These are phyloP conservation scores for Cladosporium colombiae DNA, from an alignment of 2,329 filamentous ascomycete species.

Conservation along the genomic window DNA sequence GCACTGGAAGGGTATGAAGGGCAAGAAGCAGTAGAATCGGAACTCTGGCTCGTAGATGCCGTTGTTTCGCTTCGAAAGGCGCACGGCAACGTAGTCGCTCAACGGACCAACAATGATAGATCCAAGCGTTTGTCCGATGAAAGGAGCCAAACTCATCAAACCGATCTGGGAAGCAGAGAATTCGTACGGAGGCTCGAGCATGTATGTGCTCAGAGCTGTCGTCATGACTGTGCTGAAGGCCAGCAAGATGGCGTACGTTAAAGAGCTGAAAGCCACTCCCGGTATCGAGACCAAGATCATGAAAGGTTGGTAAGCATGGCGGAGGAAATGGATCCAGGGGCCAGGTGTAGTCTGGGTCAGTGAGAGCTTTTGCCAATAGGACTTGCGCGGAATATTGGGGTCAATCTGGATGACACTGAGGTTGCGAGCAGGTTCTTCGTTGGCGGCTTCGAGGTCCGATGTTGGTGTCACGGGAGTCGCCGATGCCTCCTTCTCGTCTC, in stretches of 20 bases:
- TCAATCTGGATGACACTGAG: conserved; percentile 32
- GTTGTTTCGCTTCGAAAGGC: conserved; percentile 35
- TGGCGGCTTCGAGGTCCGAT: conserved; percentile 21
- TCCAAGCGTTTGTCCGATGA: conserved; percentile 51
- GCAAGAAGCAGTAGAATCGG: conserved; percentile 39
- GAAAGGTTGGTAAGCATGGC: conserved; percentile 42
- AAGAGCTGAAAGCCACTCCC: conserved; percentile 41
- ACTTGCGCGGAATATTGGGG: conserved; percentile 41
- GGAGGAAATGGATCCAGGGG: conserved; percentile 34
- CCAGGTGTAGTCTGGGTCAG: conserved; percentile 37
- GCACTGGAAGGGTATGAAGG: conserved; percentile 35
- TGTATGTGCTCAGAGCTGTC: conserved; percentile 39
- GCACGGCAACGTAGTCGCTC: conserved; percentile 46
- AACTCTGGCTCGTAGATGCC: conserved; percentile 41
- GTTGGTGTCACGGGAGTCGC: conserved; percentile 11
- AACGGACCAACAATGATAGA: conserved; percentile 49
- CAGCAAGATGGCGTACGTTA: conserved; percentile 42
- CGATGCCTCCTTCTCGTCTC: conserved; percentile 18
- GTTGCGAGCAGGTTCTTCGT: conserved; percentile 21
- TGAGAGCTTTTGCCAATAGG: conserved; percentile 47
- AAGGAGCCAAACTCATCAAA: conserved; percentile 54
- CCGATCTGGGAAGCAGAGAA: conserved; percentile 53
- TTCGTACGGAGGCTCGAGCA: conserved; percentile 44
- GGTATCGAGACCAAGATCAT: conserved; percentile 42
- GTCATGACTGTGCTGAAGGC: conserved; percentile 43